phyloP scores from a whole-genome alignment of 2,329 filamentous ascomycete species.

The Colletotrichum viniferum region DNA sequence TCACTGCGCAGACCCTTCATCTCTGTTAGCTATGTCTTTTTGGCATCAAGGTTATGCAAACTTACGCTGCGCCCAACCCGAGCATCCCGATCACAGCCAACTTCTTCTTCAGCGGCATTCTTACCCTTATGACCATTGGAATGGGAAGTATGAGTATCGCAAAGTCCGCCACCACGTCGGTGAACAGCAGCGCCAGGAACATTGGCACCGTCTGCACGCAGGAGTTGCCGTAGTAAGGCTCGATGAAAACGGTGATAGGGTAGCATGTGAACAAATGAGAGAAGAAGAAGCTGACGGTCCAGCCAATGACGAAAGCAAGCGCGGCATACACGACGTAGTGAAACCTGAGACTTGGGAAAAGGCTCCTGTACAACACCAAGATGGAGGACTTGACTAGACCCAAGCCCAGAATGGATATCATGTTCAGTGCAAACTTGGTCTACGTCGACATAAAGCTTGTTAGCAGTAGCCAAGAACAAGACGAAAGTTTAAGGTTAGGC shows the following conservation, averaged over 20 bases:
- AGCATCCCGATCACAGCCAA: slow-evolving; percentile 30
- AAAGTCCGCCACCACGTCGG: slow-evolving; percentile 27
- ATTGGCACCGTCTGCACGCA: slow-evolving; percentile 25
- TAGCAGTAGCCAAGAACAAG: background rate
- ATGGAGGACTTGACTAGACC: slow-evolving; percentile 37
- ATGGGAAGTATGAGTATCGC: slow-evolving; percentile 29
- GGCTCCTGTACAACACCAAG: slow-evolving; percentile 36
- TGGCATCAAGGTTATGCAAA: background rate
- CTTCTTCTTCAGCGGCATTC: slow-evolving; percentile 27
- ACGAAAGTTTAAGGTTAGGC: background rate
- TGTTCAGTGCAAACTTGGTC: slow-evolving; percentile 18
- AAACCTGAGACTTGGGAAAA: slow-evolving; percentile 32
- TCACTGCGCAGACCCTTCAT: slow-evolving; percentile 12
- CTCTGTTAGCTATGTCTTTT: no score
- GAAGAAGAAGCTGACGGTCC: slow-evolving; percentile 29
- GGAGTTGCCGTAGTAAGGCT: slow-evolving; percentile 27
- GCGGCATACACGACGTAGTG: slow-evolving; percentile 29
- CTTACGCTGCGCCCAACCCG: slow-evolving; percentile 27
- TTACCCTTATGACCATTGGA: slow-evolving; percentile 27
- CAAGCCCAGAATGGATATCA: slow-evolving; percentile 34
- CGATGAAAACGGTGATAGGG: slow-evolving; percentile 28
- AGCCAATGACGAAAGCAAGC: slow-evolving; percentile 25
- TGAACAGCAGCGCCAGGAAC: slow-evolving; percentile 26
- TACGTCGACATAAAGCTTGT: background rate
- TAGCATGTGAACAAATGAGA: slow-evolving; percentile 30